phyloP scores from a whole-genome alignment of 345 rosid species.

The Psidium friedrichsthalianum region DNA sequence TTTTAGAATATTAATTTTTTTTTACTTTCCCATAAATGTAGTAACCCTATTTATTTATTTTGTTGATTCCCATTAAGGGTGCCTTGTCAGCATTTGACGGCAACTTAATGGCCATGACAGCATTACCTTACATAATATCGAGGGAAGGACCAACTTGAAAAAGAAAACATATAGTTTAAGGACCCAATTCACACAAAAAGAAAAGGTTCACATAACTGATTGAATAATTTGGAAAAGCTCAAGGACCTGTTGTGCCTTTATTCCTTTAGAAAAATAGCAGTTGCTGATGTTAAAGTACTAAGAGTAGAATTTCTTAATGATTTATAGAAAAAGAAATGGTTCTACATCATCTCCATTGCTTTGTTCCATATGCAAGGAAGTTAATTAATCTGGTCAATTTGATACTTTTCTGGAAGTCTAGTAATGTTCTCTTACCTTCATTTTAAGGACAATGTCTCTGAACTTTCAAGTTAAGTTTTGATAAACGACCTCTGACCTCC shows the following conservation, averaged over 20 bases:
- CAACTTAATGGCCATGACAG: not conserved
- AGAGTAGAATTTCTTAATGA: not conserved
- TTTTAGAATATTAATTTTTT: not conserved
- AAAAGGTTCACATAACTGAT: not conserved
- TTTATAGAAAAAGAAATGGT: not conserved
- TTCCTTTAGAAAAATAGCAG: not conserved
- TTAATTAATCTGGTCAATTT: not conserved
- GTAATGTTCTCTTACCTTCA: not conserved
- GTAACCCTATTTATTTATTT: not conserved
- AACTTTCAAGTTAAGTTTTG: not conserved
- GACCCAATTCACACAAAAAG: not conserved
- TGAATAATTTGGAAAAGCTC: not conserved
- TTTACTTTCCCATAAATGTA: not conserved
- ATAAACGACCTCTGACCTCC: not conserved
- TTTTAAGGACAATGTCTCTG: not conserved
- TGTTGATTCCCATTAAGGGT: not conserved
- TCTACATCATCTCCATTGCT: not conserved
- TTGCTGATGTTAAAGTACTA: not conserved
- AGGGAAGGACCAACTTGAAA: not conserved
- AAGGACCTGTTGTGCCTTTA: not conserved
- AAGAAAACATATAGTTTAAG: not conserved
- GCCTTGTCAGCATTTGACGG: not conserved
- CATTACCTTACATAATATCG: not conserved
- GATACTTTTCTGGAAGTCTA: not conserved
- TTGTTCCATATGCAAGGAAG: not conserved